Base-by-base conservation (phyloP, 305 asterid genomes). In the Solanum hybrid region DNA sequence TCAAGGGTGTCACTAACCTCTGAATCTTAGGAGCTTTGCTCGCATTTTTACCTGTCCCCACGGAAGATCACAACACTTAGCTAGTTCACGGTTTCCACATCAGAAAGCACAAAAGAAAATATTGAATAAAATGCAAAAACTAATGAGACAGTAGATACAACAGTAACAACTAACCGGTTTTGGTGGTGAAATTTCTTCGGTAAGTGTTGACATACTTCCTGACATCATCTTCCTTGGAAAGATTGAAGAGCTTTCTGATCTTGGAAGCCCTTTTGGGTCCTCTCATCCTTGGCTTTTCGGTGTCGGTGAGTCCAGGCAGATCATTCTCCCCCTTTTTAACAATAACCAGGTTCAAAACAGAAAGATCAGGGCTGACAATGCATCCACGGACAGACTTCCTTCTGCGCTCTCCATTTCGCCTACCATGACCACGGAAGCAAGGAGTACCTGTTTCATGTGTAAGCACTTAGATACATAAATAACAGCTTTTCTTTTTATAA, bases 261-360 rank as follows among this genome's bases (percentile, higher is more conserved):
- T 92, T 92, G 20, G 94, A 92, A n/a, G 94, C 93, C 81, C 94
- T 92, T 90, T 92, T 92, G 71, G 94, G 94, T 39, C 94, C 94
- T 67, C 94, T 92, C 94, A 92, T 92, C 88, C 94, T 89, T 11
- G 94, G 94, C 39, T 92, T 92, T 88, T 92, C 94, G 11, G 75
- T 79, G 51, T 92, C 94, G 1, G 94, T 92, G 13, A 92, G 88
- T 8, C 94, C 94, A 67, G 94, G 94, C n/a, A 92, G 89, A 61
- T 92, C 94, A 88, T 89, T 91, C 22, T 91, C 93, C 14, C 94
- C 93, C 83, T 92, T 92, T 88, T 92, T 92, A 26, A 92, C 94
- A 11, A 92, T 92, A 20, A 92, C 93, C 89, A 92, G 39, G 64
- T 92, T 92, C 79, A 92, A 77, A 86, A 92, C 94, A 4, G 93